These are phyloP conservation scores for Lachnellula arida DNA, from an alignment of 2,329 filamentous ascomycete species.

Conservation along the genomic window DNA sequence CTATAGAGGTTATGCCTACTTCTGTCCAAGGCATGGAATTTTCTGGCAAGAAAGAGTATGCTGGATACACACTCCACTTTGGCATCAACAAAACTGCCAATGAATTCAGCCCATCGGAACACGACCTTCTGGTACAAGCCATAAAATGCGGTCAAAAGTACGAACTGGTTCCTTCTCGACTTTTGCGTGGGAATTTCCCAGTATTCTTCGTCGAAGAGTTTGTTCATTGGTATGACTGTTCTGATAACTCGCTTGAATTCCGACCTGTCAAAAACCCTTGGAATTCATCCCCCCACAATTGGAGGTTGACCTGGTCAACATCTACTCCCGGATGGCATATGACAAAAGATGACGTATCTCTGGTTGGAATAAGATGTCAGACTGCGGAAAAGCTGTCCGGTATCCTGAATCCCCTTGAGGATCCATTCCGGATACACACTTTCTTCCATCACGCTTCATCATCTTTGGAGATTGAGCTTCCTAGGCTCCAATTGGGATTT, in stretches of 20 bases:
- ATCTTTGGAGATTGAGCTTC: conserved; percentile 36
- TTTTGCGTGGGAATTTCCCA: conserved; percentile 8
- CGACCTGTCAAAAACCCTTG: conserved; percentile 5
- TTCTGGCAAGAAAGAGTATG: conserved; percentile 7
- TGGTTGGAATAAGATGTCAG: conserved; percentile 5
- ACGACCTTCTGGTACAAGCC: conserved; percentile 1
- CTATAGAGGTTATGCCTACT: conserved; percentile 6
- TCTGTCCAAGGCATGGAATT: conserved; percentile 10
- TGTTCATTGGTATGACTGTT: conserved; percentile 12
- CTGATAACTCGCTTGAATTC: background rate
- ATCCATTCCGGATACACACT: background rate
- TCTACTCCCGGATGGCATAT: background rate
- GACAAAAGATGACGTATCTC: background rate
- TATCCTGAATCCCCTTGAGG: conserved; percentile 1
- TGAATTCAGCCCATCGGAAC: too few species aligned
- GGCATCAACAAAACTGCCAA: background rate
- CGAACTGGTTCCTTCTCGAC: conserved; percentile 8
- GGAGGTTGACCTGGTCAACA: conserved; percentile 1
- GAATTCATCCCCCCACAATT: conserved; percentile 3
- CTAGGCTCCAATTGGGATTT: conserved; percentile 44
- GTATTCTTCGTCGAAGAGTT: conserved; percentile 7
- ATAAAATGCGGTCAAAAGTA: conserved; percentile 1
- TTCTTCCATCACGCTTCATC: background rate
- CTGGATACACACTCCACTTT: conserved; percentile 9
- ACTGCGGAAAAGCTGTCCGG: conserved; percentile 3